These are phyloP conservation scores for Amanita brunnescens DNA, from an alignment of 768 basidiomycete species.

Conservation along the genomic window DNA sequence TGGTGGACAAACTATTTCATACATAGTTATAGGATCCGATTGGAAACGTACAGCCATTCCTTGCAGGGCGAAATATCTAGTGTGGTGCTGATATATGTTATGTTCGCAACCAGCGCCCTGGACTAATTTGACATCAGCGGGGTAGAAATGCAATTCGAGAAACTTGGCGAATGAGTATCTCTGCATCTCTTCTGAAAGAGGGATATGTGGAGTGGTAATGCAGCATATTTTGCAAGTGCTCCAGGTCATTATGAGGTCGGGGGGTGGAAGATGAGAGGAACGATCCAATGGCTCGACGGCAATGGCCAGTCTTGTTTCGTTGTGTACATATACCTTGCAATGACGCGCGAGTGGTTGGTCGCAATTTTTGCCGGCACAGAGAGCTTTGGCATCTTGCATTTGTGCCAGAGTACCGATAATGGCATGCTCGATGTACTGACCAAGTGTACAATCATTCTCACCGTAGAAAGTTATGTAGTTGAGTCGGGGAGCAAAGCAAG, in stretches of 20 bases:
- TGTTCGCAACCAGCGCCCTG: constrained; percentile 88
- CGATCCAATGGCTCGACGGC: constrained; percentile 84
- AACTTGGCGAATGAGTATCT: constrained; percentile 94
- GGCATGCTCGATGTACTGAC: constrained; percentile 83
- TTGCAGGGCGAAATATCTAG: constrained; percentile 80
- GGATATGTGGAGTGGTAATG: constrained; percentile 79
- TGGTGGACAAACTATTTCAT: constrained; percentile 86
- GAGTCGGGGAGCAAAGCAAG: constrained; percentile 70
- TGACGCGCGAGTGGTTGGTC: constrained; percentile 75
- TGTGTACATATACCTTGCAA: constrained; percentile 87
- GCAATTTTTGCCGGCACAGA: constrained; percentile 81
- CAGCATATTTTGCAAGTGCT: constrained; percentile 76
- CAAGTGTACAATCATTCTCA: constrained; percentile 86
- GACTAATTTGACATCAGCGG: constrained; percentile 75
- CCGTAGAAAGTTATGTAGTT: constrained; percentile 84
- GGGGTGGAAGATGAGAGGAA: constrained; percentile 43
- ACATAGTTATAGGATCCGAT: constrained; percentile 70
- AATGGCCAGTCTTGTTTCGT: constrained; percentile 72
- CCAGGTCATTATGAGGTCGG: constrained; percentile 85
- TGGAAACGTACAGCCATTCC: constrained; percentile 87
- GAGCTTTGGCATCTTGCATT: constrained; percentile 63
- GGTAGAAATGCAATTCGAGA: constrained; percentile 93
- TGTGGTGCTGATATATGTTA: constrained; percentile 89
- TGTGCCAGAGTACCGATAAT: constrained; percentile 61
- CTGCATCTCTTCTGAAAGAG: constrained; percentile 86